Percentiles rank a stretch among this genome's conserved stretches.
Conservation (phyloP, 164 flowering plant species). For the Litsea cubeba region DNA sequence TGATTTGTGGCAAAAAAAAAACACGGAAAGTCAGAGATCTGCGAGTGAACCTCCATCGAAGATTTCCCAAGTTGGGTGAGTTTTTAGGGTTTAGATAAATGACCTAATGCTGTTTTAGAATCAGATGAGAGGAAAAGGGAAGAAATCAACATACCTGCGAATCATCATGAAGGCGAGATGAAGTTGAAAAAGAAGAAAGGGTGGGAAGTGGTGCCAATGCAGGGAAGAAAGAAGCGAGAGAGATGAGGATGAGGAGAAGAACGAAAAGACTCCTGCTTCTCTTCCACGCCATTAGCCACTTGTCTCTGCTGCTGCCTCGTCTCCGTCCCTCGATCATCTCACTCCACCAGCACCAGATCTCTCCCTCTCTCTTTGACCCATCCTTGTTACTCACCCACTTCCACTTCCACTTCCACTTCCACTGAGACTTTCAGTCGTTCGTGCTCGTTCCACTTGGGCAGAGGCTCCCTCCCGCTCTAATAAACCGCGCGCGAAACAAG, state of each 20-base stretch:
- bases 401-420: neutral
- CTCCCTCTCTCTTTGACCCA: too few species aligned
- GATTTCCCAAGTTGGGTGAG: neutral
- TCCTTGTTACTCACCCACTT: too few species aligned
- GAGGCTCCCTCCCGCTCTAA: too few species aligned
- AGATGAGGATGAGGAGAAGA: constrained; percentile 24
- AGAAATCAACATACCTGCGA: neutral
- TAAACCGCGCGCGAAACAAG: too few species aligned
- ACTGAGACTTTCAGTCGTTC: too few species aligned
- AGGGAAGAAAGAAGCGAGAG: constrained; percentile 31
- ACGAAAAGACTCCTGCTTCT: constrained; percentile 25
- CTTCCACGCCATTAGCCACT: constrained; percentile 27
- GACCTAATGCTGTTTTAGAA: neutral
- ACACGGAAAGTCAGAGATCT: too few species aligned
- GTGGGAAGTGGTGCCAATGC: constrained; percentile 53
- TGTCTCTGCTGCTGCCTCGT: neutral
- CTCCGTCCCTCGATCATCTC: neutral
- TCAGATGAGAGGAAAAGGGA: neutral
- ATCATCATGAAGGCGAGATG: constrained; percentile 9
- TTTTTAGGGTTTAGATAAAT: neutral
- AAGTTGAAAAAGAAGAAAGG: constrained; percentile 12
- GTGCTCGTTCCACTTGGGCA: too few species aligned
- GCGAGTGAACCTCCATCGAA: too few species aligned
- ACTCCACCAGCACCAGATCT: neutral
- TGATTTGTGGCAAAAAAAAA: too few species aligned